Conservation (phyloP, 169 alveolate genomes). For the Plasmodium knowlesi region DNA sequence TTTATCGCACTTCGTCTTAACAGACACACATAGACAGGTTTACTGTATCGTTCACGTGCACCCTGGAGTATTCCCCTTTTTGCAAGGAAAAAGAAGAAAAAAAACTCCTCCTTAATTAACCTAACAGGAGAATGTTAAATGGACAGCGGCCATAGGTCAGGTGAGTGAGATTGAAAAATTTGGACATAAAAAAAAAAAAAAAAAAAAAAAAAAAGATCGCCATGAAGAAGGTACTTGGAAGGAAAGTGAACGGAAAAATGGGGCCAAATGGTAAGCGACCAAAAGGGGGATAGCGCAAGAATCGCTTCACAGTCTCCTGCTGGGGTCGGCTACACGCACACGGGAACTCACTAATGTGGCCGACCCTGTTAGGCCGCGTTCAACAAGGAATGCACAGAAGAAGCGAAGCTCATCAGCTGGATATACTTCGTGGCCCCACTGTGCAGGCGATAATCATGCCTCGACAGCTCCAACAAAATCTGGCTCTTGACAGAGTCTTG, state of each 20-base stretch:
- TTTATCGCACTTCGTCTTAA: no score
- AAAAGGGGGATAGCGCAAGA: not conserved
- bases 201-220: not conserved
- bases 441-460: conserved; percentile 63
- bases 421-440: conserved; percentile 59
- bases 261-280: not conserved
- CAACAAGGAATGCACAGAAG: conserved; percentile 42
- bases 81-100: not conserved
- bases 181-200: not conserved
- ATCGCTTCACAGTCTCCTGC: not conserved
- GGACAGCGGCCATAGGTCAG: not conserved
- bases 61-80: no score
- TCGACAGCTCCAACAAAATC: conserved; percentile 43
- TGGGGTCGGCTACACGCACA: not conserved
- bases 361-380: not conserved
- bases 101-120: not conserved
- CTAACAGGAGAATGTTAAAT: not conserved
- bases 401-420: conserved; percentile 59
- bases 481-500: conserved; percentile 48
- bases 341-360: not conserved
- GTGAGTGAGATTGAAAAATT: not conserved
- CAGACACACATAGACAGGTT: no score
- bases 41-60: no score
- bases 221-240: not conserved
- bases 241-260: not conserved